Percentiles rank a stretch among this genome's conserved stretches.
phyloP scores from a whole-genome alignment of 73 alveolate species.

The Paramecium bursaria region DNA sequence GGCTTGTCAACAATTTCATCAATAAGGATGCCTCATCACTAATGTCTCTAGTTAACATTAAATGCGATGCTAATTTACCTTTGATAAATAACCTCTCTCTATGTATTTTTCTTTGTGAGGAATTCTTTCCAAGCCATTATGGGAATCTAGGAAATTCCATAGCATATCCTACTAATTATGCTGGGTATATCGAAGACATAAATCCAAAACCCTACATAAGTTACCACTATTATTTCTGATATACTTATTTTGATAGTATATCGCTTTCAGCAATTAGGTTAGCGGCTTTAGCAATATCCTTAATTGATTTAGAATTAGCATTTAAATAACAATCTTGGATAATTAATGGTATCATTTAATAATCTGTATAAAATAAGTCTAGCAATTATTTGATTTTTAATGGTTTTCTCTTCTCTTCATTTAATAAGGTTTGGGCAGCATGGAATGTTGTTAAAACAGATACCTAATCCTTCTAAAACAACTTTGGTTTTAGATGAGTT shows the following conservation, averaged over 20 bases:
- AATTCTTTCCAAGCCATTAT: slow-evolving; percentile 89
- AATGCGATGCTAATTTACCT: slow-evolving; percentile 76
- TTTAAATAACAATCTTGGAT: slow-evolving; percentile 88
- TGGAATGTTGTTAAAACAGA: slow-evolving; percentile 81
- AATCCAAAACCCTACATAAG: slow-evolving; percentile 90
- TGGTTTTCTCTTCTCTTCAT: slow-evolving; percentile 69
- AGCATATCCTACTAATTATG: slow-evolving; percentile 66
- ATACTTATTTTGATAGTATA: slow-evolving; percentile 75
- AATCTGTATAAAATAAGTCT: slow-evolving; percentile 91
- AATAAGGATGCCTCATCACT: slow-evolving; percentile 68
- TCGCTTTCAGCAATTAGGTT: slow-evolving; percentile 94
- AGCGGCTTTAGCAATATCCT: slow-evolving; percentile 83
- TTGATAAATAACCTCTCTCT: slow-evolving; percentile 83
- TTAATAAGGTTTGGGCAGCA: slow-evolving; percentile 83
- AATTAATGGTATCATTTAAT: slow-evolving; percentile 90
- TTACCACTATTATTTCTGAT: slow-evolving; percentile 89
- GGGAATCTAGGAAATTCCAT: slow-evolving; percentile 92
- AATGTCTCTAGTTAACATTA: slow-evolving; percentile 70
- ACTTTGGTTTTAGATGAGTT: neutral
- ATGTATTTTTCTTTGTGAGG: slow-evolving; percentile 81
- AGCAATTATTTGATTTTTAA: slow-evolving; percentile 81
- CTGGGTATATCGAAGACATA: slow-evolving; percentile 84
- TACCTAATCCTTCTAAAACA: slow-evolving; percentile 77
- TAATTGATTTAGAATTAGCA: slow-evolving; percentile 55
- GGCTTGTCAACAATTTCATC: slow-evolving; percentile 70